Base-by-base conservation (phyloP, 2,329 filamentous ascomycete genomes). In the Aureobasidium subglaciale region DNA sequence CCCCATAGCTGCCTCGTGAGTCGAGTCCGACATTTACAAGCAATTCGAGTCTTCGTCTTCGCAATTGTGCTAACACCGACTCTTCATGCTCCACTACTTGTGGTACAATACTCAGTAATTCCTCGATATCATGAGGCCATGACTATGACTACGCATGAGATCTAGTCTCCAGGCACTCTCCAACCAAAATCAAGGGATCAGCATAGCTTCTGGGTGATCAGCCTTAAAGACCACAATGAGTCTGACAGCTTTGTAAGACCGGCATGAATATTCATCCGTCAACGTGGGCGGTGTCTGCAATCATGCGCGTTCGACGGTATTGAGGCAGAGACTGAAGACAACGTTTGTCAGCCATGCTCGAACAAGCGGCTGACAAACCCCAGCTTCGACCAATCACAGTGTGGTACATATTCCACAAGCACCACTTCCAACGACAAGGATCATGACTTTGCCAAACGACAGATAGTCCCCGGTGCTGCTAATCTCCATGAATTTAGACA, bases 311-410 rank as follows among this genome's bases (percentile, higher is more conserved):
- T 18, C 30, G 6, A 15, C 16, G 22, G 32, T 38, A 22, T 50
- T n/a, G n/a, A n/a, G n/a, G n/a, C 10, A 32, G n/a, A 50, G 16
- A 24, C 4, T 37, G 20, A 20, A 53, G 20, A 32, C 20, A 34
- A 27, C 20, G 49, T 53, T 53, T 53, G 49, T 53, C 49, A 53
- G 49, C 49, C 35, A 37, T 32, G n/a, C 22, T 27, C 24, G 10
- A 27, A 38, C 25, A n/a, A 16, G 46, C 25, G 30, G 49, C 37
- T 53, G 49, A 53, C 49, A 53, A 53, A 53, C 49, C 25, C 37
- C 35, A 32, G 18, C 34, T 50, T 40, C 16, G 22, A 8, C 46
- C 46, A 50, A 50, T 50, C 34, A 50, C 22, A 38, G 22, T 24
- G 13, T 32, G 35, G 7, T 1, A 3, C 18, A 32, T 37, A 53